These are phyloP conservation scores for Penicillium psychrosexuale DNA, from an alignment of 2,329 filamentous ascomycete genomes.

Conservation along the genomic window DNA sequence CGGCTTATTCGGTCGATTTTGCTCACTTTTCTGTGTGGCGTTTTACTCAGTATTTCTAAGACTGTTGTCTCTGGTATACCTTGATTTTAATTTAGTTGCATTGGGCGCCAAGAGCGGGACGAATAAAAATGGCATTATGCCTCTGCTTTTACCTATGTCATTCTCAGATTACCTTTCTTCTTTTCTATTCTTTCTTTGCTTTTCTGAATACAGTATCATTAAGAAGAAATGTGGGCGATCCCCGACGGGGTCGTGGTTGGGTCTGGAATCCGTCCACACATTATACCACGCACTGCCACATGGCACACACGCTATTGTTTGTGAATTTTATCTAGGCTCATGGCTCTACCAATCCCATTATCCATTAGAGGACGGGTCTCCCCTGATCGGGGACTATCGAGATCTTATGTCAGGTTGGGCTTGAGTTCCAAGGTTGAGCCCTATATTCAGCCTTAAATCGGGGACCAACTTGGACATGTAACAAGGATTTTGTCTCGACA, in stretches of 20 bases:
- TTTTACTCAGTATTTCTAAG: slow-evolving; percentile 5
- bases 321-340: background rate
- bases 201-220: background rate
- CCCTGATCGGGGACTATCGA: slow-evolving; percentile 1
- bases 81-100: slow-evolving; percentile 17
- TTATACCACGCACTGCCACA: no score
- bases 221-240: background rate
- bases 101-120: slow-evolving; percentile 22
- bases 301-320: background rate
- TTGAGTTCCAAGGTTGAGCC: background rate
- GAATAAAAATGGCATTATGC: slow-evolving; percentile 16
- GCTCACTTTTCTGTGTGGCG: background rate
- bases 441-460: slow-evolving; percentile 1
- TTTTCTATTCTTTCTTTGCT: background rate
- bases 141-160: background rate
- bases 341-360: background rate
- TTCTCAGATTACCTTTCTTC: background rate
- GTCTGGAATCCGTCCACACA: background rate
- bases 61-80: slow-evolving; percentile 13
- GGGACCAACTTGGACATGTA: slow-evolving; percentile 6
- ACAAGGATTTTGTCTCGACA: background rate
- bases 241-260: background rate
- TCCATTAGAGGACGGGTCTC: background rate
- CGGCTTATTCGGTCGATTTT: background rate
- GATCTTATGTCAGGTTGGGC: slow-evolving; percentile 3